These are phyloP conservation scores for Ogataea haglerorum DNA, from an alignment of 805 yeast species.

Conservation along the genomic window DNA sequence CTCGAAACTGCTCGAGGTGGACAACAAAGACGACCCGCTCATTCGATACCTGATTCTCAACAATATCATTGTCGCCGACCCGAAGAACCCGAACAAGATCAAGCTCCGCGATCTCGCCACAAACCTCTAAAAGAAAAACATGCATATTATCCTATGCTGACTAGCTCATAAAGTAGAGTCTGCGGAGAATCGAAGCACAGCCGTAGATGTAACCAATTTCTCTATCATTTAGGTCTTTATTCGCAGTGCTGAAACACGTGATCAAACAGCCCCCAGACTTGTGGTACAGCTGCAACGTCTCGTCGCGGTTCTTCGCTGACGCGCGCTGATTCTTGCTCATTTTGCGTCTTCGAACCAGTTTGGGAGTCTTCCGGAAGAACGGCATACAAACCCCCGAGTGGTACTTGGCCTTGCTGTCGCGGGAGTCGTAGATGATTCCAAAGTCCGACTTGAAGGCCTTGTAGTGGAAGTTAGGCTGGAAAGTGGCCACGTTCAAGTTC, in stretches of 20 bases:
- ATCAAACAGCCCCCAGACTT: conserved; percentile 53
- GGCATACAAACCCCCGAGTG: conserved; percentile 54
- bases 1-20: conserved; percentile 24
- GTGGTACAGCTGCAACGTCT: conserved; percentile 41
- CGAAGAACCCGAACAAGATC: conserved; percentile 26
- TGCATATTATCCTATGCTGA: conserved; percentile 13
- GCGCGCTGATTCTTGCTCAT: conserved; percentile 10
- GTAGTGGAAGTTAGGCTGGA: conserved; percentile 37
- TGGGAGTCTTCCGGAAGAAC: conserved; percentile 42
- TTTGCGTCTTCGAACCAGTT: conserved; percentile 38
- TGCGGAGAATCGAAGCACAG: conserved; percentile 46
- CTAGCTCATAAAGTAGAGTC: conserved; percentile 38
- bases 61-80: conserved; percentile 28
- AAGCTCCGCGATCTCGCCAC: conserved; percentile 24
- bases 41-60: conserved; percentile 31
- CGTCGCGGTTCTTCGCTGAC: conserved; percentile 6
- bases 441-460: conserved; percentile 48
- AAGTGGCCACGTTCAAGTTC: conserved; percentile 14
- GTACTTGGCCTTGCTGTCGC: conserved; percentile 32
- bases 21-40: conserved; percentile 32
- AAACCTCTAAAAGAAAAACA: conserved; percentile 13
- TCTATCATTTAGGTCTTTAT: conserved; percentile 32
- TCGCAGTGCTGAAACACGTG: conserved; percentile 39
- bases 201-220: conserved; percentile 45
- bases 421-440: conserved; percentile 44